These are phyloP conservation scores for Dillenia suffruticosa DNA, from an alignment of 164 flowering plant species.

Conservation along the genomic window DNA sequence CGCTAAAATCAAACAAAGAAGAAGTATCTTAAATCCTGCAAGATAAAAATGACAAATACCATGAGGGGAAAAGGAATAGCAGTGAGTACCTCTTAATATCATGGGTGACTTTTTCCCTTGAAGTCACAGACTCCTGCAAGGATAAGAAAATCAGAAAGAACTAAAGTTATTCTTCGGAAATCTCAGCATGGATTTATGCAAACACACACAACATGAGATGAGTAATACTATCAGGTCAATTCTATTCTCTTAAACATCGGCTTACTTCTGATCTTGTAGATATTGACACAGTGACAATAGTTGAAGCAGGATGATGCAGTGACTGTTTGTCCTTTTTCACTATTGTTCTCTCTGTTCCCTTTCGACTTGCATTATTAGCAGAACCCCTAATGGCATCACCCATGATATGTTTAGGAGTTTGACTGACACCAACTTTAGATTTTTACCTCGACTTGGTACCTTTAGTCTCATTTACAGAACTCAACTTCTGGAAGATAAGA, in stretches of 20 bases:
- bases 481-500: not conserved
- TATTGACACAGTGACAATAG: constrained; percentile 8
- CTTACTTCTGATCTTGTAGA: constrained; percentile 34
- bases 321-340: constrained; percentile 29
- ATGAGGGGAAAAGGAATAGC: not conserved
- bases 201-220: not conserved
- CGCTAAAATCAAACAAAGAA: constrained; percentile 12
- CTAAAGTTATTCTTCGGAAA: not conserved
- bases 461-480: constrained; percentile 16
- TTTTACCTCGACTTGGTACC: constrained; percentile 16
- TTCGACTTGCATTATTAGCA: constrained; percentile 23
- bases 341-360: constrained; percentile 23
- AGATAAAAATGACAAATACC: not conserved
- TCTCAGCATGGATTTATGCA: too few species aligned
- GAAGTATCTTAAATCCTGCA: constrained; percentile 2
- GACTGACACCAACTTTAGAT: constrained; percentile 16
- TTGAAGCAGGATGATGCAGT: constrained; percentile 13
- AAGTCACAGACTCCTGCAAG: constrained; percentile 31
- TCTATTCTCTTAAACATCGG: not conserved
- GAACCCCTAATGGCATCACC: constrained; percentile 23
- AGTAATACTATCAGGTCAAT: not conserved
- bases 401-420: constrained; percentile 10
- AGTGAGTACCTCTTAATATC: constrained; percentile 40
- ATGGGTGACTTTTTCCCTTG: constrained; percentile 21
- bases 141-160: not conserved